phyloP scores from a whole-genome alignment of 2,329 filamentous ascomycete species.

The Arthrinium puccinioides region DNA sequence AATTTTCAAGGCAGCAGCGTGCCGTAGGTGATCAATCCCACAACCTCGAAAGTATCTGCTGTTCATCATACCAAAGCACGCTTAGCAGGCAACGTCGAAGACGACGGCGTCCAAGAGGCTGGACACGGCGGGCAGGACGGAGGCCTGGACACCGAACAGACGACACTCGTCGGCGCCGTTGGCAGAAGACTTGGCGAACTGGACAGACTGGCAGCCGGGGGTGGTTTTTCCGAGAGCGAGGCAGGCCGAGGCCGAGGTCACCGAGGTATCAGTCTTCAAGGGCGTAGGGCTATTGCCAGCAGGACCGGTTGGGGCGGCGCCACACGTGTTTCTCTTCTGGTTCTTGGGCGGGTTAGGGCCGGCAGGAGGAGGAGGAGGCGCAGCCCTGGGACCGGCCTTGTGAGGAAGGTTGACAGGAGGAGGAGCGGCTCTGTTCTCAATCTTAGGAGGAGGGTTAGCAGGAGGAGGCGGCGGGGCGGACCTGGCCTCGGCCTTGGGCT shows the following conservation, averaged over 20 bases:
- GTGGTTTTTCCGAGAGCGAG: conserved; percentile 4
- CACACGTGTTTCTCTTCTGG: conserved; percentile 1
- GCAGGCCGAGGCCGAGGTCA: conserved; percentile 3
- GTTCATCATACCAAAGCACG: no score
- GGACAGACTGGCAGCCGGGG: not conserved
- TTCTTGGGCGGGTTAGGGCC: not conserved
- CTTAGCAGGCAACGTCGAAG: conserved; percentile 5
- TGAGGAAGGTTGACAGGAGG: no score
- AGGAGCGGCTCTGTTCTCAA: no score
- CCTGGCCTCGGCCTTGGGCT: not conserved
- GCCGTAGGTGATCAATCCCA: no score
- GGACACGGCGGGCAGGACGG: not conserved
- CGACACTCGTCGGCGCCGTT: conserved; percentile 2
- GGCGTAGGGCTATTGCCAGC: conserved; percentile 1
- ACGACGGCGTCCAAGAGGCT: conserved; percentile 1
- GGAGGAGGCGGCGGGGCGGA: not conserved
- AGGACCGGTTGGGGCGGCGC: not conserved
- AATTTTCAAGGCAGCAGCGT: no score
- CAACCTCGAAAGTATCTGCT: no score
- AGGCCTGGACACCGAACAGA: conserved; percentile 2
- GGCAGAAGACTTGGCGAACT: conserved; percentile 2
- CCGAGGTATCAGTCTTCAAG: conserved; percentile 2
- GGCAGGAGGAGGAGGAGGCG: not conserved
- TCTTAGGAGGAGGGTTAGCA: not conserved
- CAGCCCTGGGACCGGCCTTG: not conserved